These are phyloP conservation scores for Zygosaccharomyces sapae DNA, from an alignment of 1,139 yeast species.

Conservation along the genomic window DNA sequence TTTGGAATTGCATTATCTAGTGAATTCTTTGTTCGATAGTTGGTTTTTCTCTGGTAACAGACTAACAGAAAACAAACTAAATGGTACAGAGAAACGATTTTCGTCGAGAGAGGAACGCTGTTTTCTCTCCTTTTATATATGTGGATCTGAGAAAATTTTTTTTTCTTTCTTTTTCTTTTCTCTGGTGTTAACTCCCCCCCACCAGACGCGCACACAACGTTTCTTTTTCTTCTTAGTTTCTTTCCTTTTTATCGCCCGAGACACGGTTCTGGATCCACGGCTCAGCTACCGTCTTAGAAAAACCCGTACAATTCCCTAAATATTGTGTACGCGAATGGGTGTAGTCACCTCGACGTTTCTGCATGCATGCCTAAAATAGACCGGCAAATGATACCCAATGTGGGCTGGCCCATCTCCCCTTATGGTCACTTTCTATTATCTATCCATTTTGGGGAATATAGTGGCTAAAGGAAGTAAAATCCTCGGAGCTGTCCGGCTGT, in stretches of 20 bases:
- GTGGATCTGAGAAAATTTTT: slow-evolving; percentile 7
- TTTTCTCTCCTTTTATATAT: slow-evolving; percentile 10
- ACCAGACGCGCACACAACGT: not conserved
- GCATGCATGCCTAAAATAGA: not conserved
- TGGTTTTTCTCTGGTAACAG: too few relatives aligned
- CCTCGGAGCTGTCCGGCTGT: not conserved
- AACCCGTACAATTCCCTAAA: not conserved
- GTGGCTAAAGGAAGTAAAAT: not conserved
- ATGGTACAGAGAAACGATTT: not conserved
- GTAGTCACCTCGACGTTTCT: not conserved
- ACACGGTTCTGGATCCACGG: not conserved
- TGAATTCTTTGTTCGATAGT: slow-evolving; percentile 1
- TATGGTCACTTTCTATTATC: not conserved
- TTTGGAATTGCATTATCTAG: slow-evolving; percentile 56
- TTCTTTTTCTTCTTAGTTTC: not conserved
- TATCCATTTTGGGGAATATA: not conserved
- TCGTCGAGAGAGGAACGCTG: not conserved
- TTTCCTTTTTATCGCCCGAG: not conserved
- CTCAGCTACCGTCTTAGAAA: not conserved
- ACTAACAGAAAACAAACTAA: too few relatives aligned
- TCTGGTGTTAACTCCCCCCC: not conserved
- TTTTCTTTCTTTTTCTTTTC: slow-evolving; percentile 1
- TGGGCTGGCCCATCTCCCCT: not conserved
- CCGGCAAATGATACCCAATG: not conserved
- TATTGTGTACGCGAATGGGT: not conserved